Conservation (phyloP, 495 filamentous ascomycete genomes). For the Collariella sp. region DNA sequence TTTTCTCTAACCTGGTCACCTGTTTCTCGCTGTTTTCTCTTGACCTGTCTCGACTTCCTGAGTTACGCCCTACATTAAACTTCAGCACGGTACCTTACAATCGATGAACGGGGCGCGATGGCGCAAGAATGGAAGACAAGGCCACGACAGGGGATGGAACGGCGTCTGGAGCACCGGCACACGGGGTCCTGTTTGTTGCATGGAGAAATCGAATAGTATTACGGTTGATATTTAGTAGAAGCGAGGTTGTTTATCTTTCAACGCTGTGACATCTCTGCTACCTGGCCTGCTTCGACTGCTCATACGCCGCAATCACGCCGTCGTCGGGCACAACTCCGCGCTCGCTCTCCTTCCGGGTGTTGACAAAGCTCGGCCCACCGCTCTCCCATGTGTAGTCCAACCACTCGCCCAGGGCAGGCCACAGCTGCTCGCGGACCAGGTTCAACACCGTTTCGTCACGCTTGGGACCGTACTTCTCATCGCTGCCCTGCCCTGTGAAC, state of each 20-base stretch:
- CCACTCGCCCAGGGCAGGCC: constrained; percentile 58
- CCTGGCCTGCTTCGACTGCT: constrained; percentile 5
- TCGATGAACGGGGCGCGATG: neutral
- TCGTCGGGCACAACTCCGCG: constrained; percentile 23
- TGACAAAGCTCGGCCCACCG: constrained; percentile 53
- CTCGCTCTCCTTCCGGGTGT: constrained; percentile 27
- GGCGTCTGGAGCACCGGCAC: constrained; percentile 13
- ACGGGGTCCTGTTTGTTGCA: neutral
- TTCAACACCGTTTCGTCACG: constrained; percentile 50
- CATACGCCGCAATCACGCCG: constrained; percentile 19
- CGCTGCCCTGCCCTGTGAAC: constrained; percentile 34
- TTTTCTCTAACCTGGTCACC: neutral
- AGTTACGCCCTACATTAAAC: neutral
- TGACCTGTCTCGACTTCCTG: neutral
- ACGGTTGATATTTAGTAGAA: neutral
- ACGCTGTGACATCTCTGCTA: neutral
- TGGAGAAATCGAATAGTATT: constrained; percentile 7
- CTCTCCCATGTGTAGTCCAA: constrained; percentile 67
- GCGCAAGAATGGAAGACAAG: constrained; percentile 6
- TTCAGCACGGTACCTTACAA: neutral
- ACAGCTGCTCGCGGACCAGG: constrained; percentile 52
- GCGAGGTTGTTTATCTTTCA: neutral
- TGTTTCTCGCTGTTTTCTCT: neutral
- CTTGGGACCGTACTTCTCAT: constrained; percentile 48
- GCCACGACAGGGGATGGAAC: neutral